Percentiles rank a stretch among this genome's conserved stretches.
Evolutionary conservation across 768 basidiomycete genomes (phyloP).

Genomic region (Lentinula raphanica): DNA sequence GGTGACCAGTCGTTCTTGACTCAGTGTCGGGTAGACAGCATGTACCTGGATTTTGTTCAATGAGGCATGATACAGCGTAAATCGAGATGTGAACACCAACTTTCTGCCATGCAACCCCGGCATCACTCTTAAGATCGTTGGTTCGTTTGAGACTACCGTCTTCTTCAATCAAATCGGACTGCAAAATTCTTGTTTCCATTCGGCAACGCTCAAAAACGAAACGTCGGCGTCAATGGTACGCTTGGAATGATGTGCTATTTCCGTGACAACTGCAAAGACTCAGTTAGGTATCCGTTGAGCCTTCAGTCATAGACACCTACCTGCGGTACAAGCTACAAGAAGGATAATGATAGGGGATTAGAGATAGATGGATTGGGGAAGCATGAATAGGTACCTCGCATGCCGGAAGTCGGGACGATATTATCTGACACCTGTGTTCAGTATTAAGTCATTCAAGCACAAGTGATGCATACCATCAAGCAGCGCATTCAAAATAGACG

Average conservation of each 20-base stretch:
- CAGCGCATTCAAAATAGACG: conserved; percentile 55
- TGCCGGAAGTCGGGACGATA: conserved; percentile 62
- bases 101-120: conserved; percentile 60
- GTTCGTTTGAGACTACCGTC: conserved; percentile 48
- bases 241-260: conserved; percentile 52
- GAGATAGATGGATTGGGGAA: not conserved
- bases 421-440: conserved; percentile 33
- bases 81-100: conserved; percentile 18
- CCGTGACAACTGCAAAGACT: conserved; percentile 46
- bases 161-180: conserved; percentile 56
- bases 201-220: conserved; percentile 47
- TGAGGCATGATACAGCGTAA: not conserved
- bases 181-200: conserved; percentile 60
- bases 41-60: conserved; percentile 50
- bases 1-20: conserved; percentile 39
- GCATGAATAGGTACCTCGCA: conserved; percentile 40
- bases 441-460: not conserved
- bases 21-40: conserved; percentile 52
- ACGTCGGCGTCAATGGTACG: conserved; percentile 54
- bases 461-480: conserved; percentile 41
- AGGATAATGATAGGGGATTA: not conserved
- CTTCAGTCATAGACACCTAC: not conserved
- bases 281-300: not conserved
- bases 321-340: conserved; percentile 51
- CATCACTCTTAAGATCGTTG: conserved; percentile 52